Evolutionary conservation across 176 grass and related monocot genomes (phyloP), one percentile per base, ranked within the genome.

Genomic region (Musa schizocarpa): DNA sequence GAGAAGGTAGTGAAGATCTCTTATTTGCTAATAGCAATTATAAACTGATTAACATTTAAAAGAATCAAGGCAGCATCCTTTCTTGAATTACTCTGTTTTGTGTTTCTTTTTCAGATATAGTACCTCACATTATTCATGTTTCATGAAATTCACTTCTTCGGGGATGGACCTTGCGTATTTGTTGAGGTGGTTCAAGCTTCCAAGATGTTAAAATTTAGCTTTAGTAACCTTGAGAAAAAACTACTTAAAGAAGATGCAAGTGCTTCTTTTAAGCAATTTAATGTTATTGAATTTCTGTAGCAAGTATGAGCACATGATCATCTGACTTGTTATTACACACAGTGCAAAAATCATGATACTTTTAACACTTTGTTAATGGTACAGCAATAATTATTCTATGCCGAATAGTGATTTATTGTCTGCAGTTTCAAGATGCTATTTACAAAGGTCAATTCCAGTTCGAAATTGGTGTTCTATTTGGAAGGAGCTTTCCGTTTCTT

Each of bases 1-100:
- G 77, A 70, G 13, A 79, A 79, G 77, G 77, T 79, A 79, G 9
- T 57, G 11, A 52, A 65, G 11, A 43, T 68, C 8, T 13, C 9
- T 48, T 79, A 22, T 11, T 57, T 49, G 23, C 23, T 52, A 27
- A 2, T 70, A 51, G 14, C 8, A 10, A 70, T 70, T 51, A 19
- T 50, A 20, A 20, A 70, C 43, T 70, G 13, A 70, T n/a, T 9
- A 14, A n/a, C 51, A 0, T 67, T 67, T 5, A 1, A 34, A 50
- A 70, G 14, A 16, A 70, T 50, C 2, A 25, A 34, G 14, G 34
- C 13, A 11, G 5, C 17, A 11, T 70, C 8, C 21, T 50, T 69
- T 8, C 57, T 19, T 16, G 3, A 50, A 64, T n/a, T 64, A 23
- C 5, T 65, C 21, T 65, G 11, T 65, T 25, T 1, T 34, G 29